A percentile compares a stretch with the other conserved stretches of the same genome.
phyloP scores from a whole-genome alignment of 352 stramenopile genomes.

The Phytophthora meadii region DNA sequence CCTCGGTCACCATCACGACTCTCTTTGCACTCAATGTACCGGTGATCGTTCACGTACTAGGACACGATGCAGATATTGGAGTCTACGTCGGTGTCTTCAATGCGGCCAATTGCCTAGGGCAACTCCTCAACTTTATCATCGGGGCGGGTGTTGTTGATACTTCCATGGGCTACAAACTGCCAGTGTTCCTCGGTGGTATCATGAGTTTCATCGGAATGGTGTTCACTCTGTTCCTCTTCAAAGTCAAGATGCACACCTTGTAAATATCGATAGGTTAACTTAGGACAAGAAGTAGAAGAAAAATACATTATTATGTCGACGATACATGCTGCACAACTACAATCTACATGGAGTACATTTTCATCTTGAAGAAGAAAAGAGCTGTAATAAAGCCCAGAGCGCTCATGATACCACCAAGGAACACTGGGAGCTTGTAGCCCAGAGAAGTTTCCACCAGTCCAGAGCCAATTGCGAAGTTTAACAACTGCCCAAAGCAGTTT shows the following conservation, averaged over 20 bases:
- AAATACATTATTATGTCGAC: conserved; percentile 10
- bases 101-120: conserved; percentile 30
- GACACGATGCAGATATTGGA: conserved; percentile 25
- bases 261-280: conserved; percentile 14
- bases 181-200: conserved; percentile 27
- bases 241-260: conserved; percentile 52
- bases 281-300: not conserved
- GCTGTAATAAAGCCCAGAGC: conserved; percentile 58
- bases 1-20: conserved; percentile 24
- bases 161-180: conserved; percentile 32
- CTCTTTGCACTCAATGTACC: conserved; percentile 29
- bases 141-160: conserved; percentile 22
- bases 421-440: conserved; percentile 66
- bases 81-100: conserved; percentile 35
- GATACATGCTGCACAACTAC: not conserved
- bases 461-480: conserved; percentile 68
- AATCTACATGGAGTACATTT: conserved; percentile 73
- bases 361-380: conserved; percentile 63
- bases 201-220: conserved; percentile 38
- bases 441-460: conserved; percentile 63
- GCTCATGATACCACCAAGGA: conserved; percentile 70
- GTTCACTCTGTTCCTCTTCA: conserved; percentile 52
- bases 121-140: conserved; percentile 33
- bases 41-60: conserved; percentile 31
- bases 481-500: conserved; percentile 66